Conservation (phyloP, 805 yeast genomes). For the Kregervanrija delftensis region DNA sequence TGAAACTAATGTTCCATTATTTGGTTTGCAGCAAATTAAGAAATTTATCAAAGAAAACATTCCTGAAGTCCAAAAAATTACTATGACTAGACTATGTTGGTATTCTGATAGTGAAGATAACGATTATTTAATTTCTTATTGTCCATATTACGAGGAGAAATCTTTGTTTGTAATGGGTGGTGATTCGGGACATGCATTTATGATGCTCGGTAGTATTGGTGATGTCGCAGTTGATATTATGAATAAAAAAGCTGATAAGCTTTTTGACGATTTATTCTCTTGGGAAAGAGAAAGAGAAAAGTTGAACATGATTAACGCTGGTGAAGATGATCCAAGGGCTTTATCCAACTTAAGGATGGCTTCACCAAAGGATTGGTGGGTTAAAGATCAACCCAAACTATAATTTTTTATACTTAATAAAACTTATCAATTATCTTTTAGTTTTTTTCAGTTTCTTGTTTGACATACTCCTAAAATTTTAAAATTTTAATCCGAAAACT, state of each 20-base stretch:
- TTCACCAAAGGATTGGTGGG: conserved; percentile 19
- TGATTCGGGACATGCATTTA: conserved; percentile 34
- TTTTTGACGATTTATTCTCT: conserved; percentile 17
- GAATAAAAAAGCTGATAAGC: conserved; percentile 8
- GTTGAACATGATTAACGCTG: conserved; percentile 19
- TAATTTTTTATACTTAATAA: not conserved
- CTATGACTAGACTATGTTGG: conserved; percentile 27
- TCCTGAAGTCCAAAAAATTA: conserved; percentile 22
- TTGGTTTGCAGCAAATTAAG: conserved; percentile 22
- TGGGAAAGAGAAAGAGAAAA: conserved; percentile 23
- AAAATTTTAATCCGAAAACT: too few species aligned
- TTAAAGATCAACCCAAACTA: conserved; percentile 8
- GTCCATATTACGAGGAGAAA: conserved; percentile 24
- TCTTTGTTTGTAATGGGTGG: conserved; percentile 31
- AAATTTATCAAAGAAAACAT: conserved; percentile 18
- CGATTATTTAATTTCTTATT: conserved; percentile 29
- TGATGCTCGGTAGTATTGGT: conserved; percentile 31
- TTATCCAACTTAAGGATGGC: conserved; percentile 20
- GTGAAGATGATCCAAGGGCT: conserved; percentile 22
- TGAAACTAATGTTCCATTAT: conserved; percentile 24
- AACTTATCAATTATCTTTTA: not conserved
- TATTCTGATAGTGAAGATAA: conserved; percentile 30
- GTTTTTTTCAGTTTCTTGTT: not conserved
- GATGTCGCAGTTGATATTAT: conserved; percentile 17
- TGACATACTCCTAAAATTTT: too few species aligned